Percentiles rank a stretch among this genome's conserved stretches.
Evolutionary conservation across 192 early-diverging fungal species (phyloP).

Genomic region (Mortierella hygrophila): DNA sequence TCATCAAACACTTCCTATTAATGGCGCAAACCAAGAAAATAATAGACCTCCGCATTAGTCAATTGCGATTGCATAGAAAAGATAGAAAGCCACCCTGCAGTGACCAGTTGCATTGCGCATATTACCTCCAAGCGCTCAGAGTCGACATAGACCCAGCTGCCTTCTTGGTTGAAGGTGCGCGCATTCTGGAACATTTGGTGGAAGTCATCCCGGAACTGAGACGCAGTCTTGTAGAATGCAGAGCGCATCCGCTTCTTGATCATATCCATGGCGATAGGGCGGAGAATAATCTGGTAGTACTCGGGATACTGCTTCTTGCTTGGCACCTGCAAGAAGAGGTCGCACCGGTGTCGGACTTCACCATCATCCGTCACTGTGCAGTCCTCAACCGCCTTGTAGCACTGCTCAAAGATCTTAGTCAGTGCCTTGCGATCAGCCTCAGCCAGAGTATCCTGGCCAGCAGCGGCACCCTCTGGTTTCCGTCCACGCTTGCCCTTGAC

Average conservation of each 20-base stretch:
- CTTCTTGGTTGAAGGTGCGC: conserved; percentile 91
- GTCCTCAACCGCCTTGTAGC: conserved; percentile 74
- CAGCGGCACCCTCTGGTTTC: conserved; percentile 29
- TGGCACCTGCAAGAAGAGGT: conserved; percentile 85
- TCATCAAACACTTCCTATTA: conserved; percentile 58
- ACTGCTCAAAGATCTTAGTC: conserved; percentile 66
- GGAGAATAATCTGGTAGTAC: conserved; percentile 91
- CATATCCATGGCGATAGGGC: conserved; percentile 91
- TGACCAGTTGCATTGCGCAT: background rate
- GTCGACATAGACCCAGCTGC: conserved; percentile 92
- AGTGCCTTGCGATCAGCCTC: conserved; percentile 71
- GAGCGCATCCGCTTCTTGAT: conserved; percentile 84
- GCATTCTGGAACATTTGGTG: conserved; percentile 94
- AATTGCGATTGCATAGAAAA: background rate
- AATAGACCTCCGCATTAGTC: background rate
- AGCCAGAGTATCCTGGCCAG: conserved; percentile 38
- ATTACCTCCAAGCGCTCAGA: conserved; percentile 73
- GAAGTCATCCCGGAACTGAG: conserved; percentile 85
- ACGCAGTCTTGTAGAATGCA: conserved; percentile 72
- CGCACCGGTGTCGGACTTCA: conserved; percentile 70
- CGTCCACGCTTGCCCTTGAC: conserved; percentile 40
- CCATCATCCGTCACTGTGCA: conserved; percentile 63
- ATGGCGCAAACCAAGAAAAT: background rate
- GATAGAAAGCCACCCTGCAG: background rate
- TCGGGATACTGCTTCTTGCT: conserved; percentile 82